Evolutionary conservation across 768 basidiomycete species (phyloP), one percentile per base, ranked within the genome.

Genomic region (Nidularia pulvinata): DNA sequence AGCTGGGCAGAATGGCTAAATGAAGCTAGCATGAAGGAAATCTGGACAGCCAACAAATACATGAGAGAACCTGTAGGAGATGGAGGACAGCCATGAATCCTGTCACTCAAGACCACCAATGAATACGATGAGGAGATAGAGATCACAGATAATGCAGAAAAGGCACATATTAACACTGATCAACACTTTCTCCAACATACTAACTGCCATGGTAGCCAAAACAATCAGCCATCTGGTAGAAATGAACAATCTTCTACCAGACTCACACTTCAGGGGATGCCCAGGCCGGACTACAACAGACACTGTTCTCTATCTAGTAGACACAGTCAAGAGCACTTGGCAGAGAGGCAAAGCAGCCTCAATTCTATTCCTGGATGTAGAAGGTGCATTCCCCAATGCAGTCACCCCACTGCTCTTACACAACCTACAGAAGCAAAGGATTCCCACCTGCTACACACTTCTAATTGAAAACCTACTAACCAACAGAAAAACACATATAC

Each of bases 341-440:
- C 39, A 67, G 0, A 46, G 51, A 4, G 49, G 57, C 0, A 65
- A 73, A 14, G 77, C 78, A 0, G 72, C 59, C 0, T 67, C 66
- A 0, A 59, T 66, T 0, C 67, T 78, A 0, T 78, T 74, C 59
- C 65, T 78, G 1, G 76, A 81, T 53, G 66, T 80, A 0, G 62
- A 76, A 58, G 77, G 69, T 0, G 74, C 77, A 0, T 80, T 77
- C 56, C 77, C 73, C 0, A 78, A 69, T 53, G 68, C 67, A 0
- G 69, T 68, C 6, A 65, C 56, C 0, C 65, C 67, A 1, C 22
- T 56, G 0, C 67, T 78, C 0, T 35, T 69, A 0, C 67, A 73
- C 53, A 68, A 74, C 49, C 55, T 78, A 51, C 47, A 57, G 10
- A 61, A 59, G 49, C 25, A 59, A 0, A 19, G 69, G 0, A 62